Base-by-base conservation (phyloP, 2,329 filamentous ascomycete species). In the Fusarium nisikadoi region DNA sequence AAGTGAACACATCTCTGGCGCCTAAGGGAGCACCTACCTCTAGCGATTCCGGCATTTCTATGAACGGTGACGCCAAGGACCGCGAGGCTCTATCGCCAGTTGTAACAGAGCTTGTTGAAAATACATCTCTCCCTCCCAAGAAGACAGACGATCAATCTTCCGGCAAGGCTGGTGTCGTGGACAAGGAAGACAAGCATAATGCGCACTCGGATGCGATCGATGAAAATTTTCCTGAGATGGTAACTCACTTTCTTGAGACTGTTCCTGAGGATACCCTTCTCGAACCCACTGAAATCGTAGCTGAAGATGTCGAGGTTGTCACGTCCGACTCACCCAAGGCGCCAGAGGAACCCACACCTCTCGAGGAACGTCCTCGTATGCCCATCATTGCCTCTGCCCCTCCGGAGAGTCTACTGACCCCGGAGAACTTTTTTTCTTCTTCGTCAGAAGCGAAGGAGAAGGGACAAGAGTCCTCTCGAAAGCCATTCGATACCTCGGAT, bases 1-100 rank as follows among this genome's bases (percentile, higher is more conserved):
- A 68, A 63, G 39, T 14, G 16, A n/a, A 29, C 25, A 36, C 42
- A 12, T 33, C 54, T 20, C 47, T 27, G 27, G 35, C 38, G 38
- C 41, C 52, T 8, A 54, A 62, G 39, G 49, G 52, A 56, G 63
- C 63, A 13, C 59, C 67, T 42, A 57, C 55, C 45, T 74, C 68
- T 13, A 74, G 66, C 20, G 74, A 77, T 55, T 76, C 75, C 53
- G 75, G 66, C 20, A 69, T 77, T 43, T 71, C 68, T 11, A 65
- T 76, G 64, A 62, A 68, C 20, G 75, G 72, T 23, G 55, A 71
- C 39, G 27, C 38, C 9, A 76, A 71, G 45, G 66, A 76, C n/a
- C 52, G 63, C 20, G 49, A 70, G 36, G 27, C 25, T 31, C 62
- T 66, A 27, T 38, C 50, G 31, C 20, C 46, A 29, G 41, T 16